These are phyloP conservation scores for Phytophthora pluvialis DNA, from an alignment of 352 stramenopile genomes.

Conservation along the genomic window DNA sequence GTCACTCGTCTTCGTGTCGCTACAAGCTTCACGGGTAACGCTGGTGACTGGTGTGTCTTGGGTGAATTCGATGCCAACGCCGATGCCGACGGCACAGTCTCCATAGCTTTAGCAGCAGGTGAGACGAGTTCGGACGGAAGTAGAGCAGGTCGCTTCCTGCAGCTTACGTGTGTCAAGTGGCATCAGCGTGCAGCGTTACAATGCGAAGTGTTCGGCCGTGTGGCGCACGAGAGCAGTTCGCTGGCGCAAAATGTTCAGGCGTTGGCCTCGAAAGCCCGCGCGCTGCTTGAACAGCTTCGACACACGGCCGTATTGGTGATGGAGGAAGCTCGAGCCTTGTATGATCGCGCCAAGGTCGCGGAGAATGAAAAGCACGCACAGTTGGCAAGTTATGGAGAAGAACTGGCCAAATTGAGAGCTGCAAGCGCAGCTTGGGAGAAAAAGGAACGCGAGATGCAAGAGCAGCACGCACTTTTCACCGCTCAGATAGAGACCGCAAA, in stretches of 20 bases:
- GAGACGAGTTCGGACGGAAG: conserved; percentile 22
- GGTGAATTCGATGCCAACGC: conserved; percentile 70
- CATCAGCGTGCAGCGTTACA: conserved; percentile 65
- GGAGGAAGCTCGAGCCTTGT: conserved; percentile 73
- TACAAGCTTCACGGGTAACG: conserved; percentile 58
- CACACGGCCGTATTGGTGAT: conserved; percentile 57
- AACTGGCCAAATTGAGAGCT: conserved; percentile 64
- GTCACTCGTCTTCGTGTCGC: conserved; percentile 67
- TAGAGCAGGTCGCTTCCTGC: conserved; percentile 61
- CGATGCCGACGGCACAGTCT: conserved; percentile 40
- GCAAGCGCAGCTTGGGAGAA: conserved; percentile 57
- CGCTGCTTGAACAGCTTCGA: conserved; percentile 61
- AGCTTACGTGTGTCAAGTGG: conserved; percentile 73
- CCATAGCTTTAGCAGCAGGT: conserved; percentile 36
- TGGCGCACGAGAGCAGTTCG: conserved; percentile 57
- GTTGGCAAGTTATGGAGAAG: conserved; percentile 70
- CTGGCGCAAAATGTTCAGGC: conserved; percentile 48
- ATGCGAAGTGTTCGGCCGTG: conserved; percentile 70
- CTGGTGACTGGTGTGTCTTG: conserved; percentile 58
- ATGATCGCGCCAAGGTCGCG: conserved; percentile 74
- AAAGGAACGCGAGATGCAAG: conserved; percentile 56
- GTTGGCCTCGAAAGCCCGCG: conserved; percentile 47
- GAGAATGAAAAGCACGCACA: conserved; percentile 85
- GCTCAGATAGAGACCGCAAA: conserved; percentile 51
- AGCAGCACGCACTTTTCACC: conserved; percentile 45